Percentiles rank a stretch among this genome's conserved stretches.
Conservation (phyloP, 106 monocot genomes). For the Cymbidium sinense region DNA sequence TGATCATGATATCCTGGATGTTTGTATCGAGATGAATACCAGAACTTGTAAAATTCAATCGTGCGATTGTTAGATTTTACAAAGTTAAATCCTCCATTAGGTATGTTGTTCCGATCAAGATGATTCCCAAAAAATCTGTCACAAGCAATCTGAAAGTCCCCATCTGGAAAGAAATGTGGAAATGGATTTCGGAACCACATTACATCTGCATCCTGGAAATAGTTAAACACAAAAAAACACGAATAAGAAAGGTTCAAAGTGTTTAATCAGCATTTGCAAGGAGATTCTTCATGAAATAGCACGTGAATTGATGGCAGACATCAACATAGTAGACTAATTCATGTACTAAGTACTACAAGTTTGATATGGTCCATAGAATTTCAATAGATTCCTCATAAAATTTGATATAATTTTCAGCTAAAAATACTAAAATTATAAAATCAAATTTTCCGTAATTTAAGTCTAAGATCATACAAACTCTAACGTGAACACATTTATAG, state of each 20-base stretch:
- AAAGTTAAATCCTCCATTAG: conserved; percentile 28
- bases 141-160: conserved; percentile 29
- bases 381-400: too few species aligned
- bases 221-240: neutral
- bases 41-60: conserved; percentile 24
- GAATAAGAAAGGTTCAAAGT: neutral
- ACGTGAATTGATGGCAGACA: neutral
- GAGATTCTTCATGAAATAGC: neutral
- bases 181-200: conserved; percentile 25
- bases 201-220: conserved; percentile 21
- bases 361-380: too few species aligned
- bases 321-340: neutral
- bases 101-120: conserved; percentile 9
- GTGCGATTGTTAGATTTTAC: conserved; percentile 29
- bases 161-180: conserved; percentile 19
- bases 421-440: too few species aligned
- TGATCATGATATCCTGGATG: conserved; percentile 20
- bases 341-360: neutral
- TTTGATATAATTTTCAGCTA: too few species aligned
- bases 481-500: too few species aligned
- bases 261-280: neutral
- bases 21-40: conserved; percentile 16
- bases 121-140: conserved; percentile 13
- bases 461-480: too few species aligned
- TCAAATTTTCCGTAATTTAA: too few species aligned